Conservation (phyloP, 1,284 basidiomycete genomes). For the Trichosporon sp. region DNA sequence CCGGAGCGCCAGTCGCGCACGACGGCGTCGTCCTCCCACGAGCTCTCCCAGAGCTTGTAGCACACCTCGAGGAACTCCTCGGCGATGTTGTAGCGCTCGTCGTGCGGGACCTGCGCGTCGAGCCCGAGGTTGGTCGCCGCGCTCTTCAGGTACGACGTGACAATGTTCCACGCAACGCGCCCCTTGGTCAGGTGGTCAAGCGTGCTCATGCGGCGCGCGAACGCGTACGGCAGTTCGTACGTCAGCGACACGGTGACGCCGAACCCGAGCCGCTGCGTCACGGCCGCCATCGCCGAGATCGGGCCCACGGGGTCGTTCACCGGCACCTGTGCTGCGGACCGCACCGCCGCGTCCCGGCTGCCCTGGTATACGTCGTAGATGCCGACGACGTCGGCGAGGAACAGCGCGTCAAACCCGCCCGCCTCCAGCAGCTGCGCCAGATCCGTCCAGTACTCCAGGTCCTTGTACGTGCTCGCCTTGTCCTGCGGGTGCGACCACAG, state of each 20-base stretch:
- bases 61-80: conserved; percentile 26
- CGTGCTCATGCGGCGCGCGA: conserved; percentile 43
- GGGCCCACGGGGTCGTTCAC: conserved; percentile 16
- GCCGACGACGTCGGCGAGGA: conserved; percentile 19
- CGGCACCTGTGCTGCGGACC: conserved; percentile 15
- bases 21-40: conserved; percentile 45
- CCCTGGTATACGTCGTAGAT: conserved; percentile 21
- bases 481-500: conserved; percentile 16
- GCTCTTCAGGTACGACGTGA: conserved; percentile 43
- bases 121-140: conserved; percentile 42
- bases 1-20: conserved; percentile 25
- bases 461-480: conserved; percentile 18
- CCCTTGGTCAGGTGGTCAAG: conserved; percentile 49
- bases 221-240: conserved; percentile 42
- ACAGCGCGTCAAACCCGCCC: conserved; percentile 15
- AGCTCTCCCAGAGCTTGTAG: conserved; percentile 50
- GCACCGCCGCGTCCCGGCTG: conserved; percentile 14
- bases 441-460: conserved; percentile 19
- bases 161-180: conserved; percentile 46
- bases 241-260: conserved; percentile 23
- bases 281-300: conserved; percentile 19
- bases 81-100: conserved; percentile 28
- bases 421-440: conserved; percentile 14
- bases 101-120: conserved; percentile 23
- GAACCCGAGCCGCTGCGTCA: conserved; percentile 18